Evolutionary conservation across 331 rosid genomes (phyloP), one percentile per base, ranked within the genome.

Genomic region (Spiraea crenata): DNA sequence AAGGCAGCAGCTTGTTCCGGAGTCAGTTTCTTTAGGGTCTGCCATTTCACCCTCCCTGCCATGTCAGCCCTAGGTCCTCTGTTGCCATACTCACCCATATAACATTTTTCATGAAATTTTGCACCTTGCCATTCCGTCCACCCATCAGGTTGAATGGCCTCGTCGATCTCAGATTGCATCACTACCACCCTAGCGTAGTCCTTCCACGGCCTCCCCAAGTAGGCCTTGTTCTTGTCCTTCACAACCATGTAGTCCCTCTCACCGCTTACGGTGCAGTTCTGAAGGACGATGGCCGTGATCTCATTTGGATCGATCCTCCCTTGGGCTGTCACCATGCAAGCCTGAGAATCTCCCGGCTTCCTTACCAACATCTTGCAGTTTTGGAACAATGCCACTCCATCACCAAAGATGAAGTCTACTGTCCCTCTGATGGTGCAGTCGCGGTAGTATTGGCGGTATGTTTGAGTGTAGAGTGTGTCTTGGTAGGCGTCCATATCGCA

Each of bases 331-430:
- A 79, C 84, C 17, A 77, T 71, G 69, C 50, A 42, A 44, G 67
- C 39, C 47, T 82, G 86, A 16, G 31, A n/a, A 0, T 77, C 72
- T 15, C 14, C 19, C 4, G 84, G 86, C 74, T 72, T 82, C 14
- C 84, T 69, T 2, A 83, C 69, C 6, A 79, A 3, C 63, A 82
- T 78, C 34, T 35, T 73, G 51, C 78, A 79, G 74, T 69, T 69
- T 52, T 79, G 87, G 79, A 79, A 76, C 44, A 83, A 25, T 0
- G 55, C 71, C 0, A 80, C 60, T 0, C 77, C 72, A 15, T 79
- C 83, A 0, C 87, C 84, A n/a, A 83, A 83, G 48, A 83, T 59
- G 77, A 79, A 76, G 78, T 79, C 86, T 8, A 79, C 63, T 1
- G 86, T 79, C 13, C 82, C 81, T 0, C 65, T 57, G 57, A 83